phyloP scores from a whole-genome alignment of 164 flowering plant genomes.

The Annona squamosa region DNA sequence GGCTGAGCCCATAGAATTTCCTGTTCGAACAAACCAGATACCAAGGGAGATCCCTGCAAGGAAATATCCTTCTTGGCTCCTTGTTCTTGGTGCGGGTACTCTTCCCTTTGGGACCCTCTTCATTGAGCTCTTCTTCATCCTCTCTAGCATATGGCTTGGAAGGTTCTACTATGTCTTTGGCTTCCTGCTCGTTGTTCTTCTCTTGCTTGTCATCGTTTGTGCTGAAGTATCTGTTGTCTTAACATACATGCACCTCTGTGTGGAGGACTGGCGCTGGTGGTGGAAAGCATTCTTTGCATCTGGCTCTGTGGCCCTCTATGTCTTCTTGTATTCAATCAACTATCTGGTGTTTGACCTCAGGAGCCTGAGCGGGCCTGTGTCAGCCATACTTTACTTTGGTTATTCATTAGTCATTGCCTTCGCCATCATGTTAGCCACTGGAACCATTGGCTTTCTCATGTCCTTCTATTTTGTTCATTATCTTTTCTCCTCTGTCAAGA shows the following conservation, averaged over 20 bases:
- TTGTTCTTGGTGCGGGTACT: constrained; percentile 37
- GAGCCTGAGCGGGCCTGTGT: constrained; percentile 32
- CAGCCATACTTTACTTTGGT: constrained; percentile 28
- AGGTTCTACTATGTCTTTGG: constrained; percentile 36
- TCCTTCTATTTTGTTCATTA: constrained; percentile 33
- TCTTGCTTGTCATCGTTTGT: constrained; percentile 28
- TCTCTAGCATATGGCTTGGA: constrained; percentile 36
- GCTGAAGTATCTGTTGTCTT: constrained; percentile 35
- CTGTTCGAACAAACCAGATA: constrained; percentile 32
- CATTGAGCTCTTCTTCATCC: constrained; percentile 34
- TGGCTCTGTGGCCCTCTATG: constrained; percentile 29
- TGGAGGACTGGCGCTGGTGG: constrained; percentile 40
- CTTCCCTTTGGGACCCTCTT: constrained; percentile 37
- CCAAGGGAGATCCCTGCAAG: constrained; percentile 31
- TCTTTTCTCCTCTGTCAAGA: constrained; percentile 32
- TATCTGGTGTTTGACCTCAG: constrained; percentile 27
- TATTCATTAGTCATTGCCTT: constrained; percentile 29
- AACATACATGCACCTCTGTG: constrained; percentile 33
- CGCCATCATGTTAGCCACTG: constrained; percentile 31
- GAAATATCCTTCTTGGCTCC: constrained; percentile 34
- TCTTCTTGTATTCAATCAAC: constrained; percentile 29
- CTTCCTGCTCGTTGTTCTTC: constrained; percentile 28
- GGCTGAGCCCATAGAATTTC: constrained; percentile 24
- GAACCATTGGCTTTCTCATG: constrained; percentile 26
- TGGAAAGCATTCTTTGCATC: constrained; percentile 38